Percentiles rank a stretch among this genome's conserved stretches.
Evolutionary conservation across 164 flowering plant species (phyloP).

Genomic region (Chloranthus sessilifolius): DNA sequence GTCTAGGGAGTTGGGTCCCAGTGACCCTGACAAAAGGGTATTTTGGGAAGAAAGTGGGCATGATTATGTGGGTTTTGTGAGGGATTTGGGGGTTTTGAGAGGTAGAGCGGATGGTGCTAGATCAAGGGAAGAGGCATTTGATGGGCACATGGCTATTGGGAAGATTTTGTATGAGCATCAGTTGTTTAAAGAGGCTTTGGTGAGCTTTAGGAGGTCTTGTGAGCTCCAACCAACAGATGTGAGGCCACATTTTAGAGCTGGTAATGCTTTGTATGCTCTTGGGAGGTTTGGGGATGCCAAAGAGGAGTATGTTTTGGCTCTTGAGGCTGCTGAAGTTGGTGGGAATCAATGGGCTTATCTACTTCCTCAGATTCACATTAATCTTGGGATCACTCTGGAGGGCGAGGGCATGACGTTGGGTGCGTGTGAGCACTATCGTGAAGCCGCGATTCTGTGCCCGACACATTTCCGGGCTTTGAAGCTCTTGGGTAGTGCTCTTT

Average conservation of each 20-base stretch:
- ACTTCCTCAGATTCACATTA: slow-evolving; percentile 96
- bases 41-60: slow-evolving; percentile 82
- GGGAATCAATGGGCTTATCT: slow-evolving; percentile 86
- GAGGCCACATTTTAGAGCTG: slow-evolving; percentile 85
- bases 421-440: slow-evolving; percentile 98
- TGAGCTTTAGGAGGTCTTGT: slow-evolving; percentile 84
- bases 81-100: slow-evolving; percentile 75
- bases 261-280: slow-evolving; percentile 68
- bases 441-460: slow-evolving; percentile 95
- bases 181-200: slow-evolving; percentile 74
- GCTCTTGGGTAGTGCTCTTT: slow-evolving; percentile 94
- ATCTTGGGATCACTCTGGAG: slow-evolving; percentile 89
- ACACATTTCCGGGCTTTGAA: slow-evolving; percentile 94
- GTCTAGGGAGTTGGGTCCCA: slow-evolving; percentile 90
- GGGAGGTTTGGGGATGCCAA: slow-evolving; percentile 66
- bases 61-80: slow-evolving; percentile 63
- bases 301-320: slow-evolving; percentile 69
- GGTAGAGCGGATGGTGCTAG: slow-evolving; percentile 75
- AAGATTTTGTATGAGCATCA: slow-evolving; percentile 84
- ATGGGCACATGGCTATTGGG: slow-evolving; percentile 97
- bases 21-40: slow-evolving; percentile 67
- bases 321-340: slow-evolving; percentile 89
- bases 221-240: slow-evolving; percentile 92
- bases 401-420: slow-evolving; percentile 93
- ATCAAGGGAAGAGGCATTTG: slow-evolving; percentile 87